Evolutionary conservation across 164 flowering plant genomes (phyloP).

Genomic region (Vitis riparia): DNA sequence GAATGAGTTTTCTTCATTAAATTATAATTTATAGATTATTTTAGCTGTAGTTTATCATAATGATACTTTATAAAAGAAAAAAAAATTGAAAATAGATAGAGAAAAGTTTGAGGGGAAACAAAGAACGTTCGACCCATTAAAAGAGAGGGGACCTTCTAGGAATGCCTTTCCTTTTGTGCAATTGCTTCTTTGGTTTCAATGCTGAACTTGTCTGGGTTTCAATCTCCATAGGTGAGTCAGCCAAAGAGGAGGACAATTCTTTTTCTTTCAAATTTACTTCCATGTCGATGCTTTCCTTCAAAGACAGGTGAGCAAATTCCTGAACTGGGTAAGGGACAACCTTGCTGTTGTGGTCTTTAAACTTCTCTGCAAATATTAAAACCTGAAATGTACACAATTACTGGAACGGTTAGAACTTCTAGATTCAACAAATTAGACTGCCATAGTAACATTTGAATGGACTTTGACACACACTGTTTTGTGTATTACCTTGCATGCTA

Average conservation of each 20-base stretch:
- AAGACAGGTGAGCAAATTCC: slow-evolving; percentile 6
- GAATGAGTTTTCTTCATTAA: not conserved
- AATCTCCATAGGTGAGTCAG: slow-evolving; percentile 18
- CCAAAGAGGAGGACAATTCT: slow-evolving; percentile 17
- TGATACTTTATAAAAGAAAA: slow-evolving; percentile 2
- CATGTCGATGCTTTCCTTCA: slow-evolving; percentile 10
- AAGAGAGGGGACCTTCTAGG: slow-evolving; percentile 54
- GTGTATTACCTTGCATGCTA: slow-evolving; percentile 65
- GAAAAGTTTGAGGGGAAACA: not conserved
- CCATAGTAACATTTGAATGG: not conserved
- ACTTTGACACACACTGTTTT: too few species aligned
- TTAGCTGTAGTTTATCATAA: not conserved
- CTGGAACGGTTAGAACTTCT: not conserved
- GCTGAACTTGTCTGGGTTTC: slow-evolving; percentile 6
- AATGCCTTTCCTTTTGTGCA: slow-evolving; percentile 54
- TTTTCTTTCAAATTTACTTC: slow-evolving; percentile 13
- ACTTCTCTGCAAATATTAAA: slow-evolving; percentile 11
- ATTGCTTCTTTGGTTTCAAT: slow-evolving; percentile 40
- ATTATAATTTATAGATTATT: too few species aligned
- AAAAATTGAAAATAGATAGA: not conserved
- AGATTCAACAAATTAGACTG: not conserved
- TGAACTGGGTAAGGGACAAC: slow-evolving; percentile 5
- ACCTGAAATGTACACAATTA: slow-evolving; percentile 14
- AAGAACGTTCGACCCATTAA: slow-evolving; percentile 6
- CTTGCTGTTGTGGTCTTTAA: slow-evolving; percentile 8